phyloP scores from a whole-genome alignment of 2,329 filamentous ascomycete genomes.

The Coniochaeta hoffmannii region DNA sequence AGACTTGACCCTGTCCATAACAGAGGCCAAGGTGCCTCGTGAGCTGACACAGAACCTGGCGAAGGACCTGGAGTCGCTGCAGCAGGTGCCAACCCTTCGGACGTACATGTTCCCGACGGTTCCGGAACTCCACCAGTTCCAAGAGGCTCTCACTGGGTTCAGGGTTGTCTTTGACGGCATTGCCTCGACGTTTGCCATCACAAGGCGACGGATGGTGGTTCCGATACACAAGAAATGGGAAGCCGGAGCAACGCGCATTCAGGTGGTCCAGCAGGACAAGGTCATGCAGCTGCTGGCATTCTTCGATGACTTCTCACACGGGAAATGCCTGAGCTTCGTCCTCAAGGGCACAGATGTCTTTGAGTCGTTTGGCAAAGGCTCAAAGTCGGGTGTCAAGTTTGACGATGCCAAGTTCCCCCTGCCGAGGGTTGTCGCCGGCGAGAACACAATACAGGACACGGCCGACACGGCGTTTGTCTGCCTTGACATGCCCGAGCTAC shows the following conservation, averaged over 20 bases:
- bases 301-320: slow-evolving; percentile 81
- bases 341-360: slow-evolving; percentile 80
- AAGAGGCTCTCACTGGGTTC: slow-evolving; percentile 74
- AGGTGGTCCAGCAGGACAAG: slow-evolving; percentile 70
- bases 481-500: slow-evolving; percentile 80
- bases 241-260: slow-evolving; percentile 69
- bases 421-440: slow-evolving; percentile 45
- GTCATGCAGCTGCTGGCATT: slow-evolving; percentile 75
- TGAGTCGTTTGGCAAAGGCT: slow-evolving; percentile 57
- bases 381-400: slow-evolving; percentile 67
- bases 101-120: slow-evolving; percentile 61
- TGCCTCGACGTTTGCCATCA: slow-evolving; percentile 70
- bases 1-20: slow-evolving; percentile 70
- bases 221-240: slow-evolving; percentile 95
- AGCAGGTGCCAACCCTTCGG: slow-evolving; percentile 57
- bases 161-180: slow-evolving; percentile 66
- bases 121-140: slow-evolving; percentile 68
- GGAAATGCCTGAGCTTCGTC: slow-evolving; percentile 81
- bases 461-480: slow-evolving; percentile 70
- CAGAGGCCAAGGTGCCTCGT: slow-evolving; percentile 55
- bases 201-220: slow-evolving; percentile 79
- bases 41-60: slow-evolving; percentile 56
- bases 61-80: slow-evolving; percentile 54
- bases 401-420: slow-evolving; percentile 88
- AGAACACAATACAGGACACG: slow-evolving; percentile 32